phyloP scores from a whole-genome alignment of 2,329 filamentous ascomycete species.

The Penicillium hesseltinei region DNA sequence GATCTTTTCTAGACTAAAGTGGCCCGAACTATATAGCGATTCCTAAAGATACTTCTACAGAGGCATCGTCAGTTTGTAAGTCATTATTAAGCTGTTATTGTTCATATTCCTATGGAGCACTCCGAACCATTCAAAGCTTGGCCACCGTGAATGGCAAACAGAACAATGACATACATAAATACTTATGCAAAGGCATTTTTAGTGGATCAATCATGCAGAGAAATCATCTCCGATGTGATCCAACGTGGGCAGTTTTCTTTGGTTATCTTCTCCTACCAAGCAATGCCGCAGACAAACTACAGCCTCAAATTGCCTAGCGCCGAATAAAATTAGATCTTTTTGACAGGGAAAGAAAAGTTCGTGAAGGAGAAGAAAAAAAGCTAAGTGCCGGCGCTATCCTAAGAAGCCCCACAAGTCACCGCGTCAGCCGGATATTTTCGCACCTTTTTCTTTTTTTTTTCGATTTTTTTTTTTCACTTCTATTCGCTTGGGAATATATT shows the following conservation, averaged over 20 bases:
- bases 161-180: neutral
- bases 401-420: constrained; percentile 19
- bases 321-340: neutral
- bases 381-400: constrained; percentile 20
- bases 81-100: neutral
- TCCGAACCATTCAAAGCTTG: neutral
- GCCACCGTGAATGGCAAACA: neutral
- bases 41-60: neutral
- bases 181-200: neutral
- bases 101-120: neutral
- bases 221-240: neutral
- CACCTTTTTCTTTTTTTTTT: neutral
- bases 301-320: neutral
- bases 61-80: neutral
- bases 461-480: neutral
- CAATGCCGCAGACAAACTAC: neutral
- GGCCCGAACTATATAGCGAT: neutral
- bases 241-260: neutral
- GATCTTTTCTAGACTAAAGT: neutral
- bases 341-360: neutral
- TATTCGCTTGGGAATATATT: neutral
- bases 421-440: constrained; percentile 16
- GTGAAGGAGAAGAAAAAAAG: neutral
- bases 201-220: neutral
- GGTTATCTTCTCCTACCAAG: neutral